Conservation (phyloP, 331 rosid genomes). For the Malus hybrid region DNA sequence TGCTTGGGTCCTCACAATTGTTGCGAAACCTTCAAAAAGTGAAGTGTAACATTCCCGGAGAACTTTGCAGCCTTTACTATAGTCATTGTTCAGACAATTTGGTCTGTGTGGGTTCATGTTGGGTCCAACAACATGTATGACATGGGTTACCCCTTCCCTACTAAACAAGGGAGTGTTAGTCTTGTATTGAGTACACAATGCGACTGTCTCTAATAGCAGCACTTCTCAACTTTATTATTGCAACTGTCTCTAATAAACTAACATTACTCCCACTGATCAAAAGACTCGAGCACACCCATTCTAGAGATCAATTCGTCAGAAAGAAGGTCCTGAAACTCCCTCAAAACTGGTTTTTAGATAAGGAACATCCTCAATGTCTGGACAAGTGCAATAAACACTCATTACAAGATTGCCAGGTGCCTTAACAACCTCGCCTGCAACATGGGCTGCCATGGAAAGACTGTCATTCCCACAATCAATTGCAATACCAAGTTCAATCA, state of each 20-base stretch:
- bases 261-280: no score
- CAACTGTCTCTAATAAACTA: no score
- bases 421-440: slow-evolving; percentile 68
- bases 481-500: slow-evolving; percentile 83
- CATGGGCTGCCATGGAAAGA: no score
- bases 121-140: slow-evolving; percentile 95
- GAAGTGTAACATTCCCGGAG: slow-evolving; percentile 67
- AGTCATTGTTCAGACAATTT: slow-evolving; percentile 66
- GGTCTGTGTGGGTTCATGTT: slow-evolving; percentile 90
- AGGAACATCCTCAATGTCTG: slow-evolving; percentile 73
- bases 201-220: no score
- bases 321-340: slow-evolving; percentile 61
- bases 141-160: slow-evolving; percentile 79
- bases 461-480: slow-evolving; percentile 93
- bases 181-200: no score
- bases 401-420: slow-evolving; percentile 87
- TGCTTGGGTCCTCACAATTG: no score
- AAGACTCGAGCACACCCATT: no score
- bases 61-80: slow-evolving; percentile 59
- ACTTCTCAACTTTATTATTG: no score
- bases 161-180: slow-evolving; percentile 72
- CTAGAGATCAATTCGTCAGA: slow-evolving; percentile 58
- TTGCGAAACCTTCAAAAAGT: slow-evolving; percentile 55
- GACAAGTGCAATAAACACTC: slow-evolving; percentile 78
- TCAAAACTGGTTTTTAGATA: slow-evolving; percentile 76